Base-by-base conservation (phyloP, 352 stramenopile genomes). In the Phytophthora pluvialis region DNA sequence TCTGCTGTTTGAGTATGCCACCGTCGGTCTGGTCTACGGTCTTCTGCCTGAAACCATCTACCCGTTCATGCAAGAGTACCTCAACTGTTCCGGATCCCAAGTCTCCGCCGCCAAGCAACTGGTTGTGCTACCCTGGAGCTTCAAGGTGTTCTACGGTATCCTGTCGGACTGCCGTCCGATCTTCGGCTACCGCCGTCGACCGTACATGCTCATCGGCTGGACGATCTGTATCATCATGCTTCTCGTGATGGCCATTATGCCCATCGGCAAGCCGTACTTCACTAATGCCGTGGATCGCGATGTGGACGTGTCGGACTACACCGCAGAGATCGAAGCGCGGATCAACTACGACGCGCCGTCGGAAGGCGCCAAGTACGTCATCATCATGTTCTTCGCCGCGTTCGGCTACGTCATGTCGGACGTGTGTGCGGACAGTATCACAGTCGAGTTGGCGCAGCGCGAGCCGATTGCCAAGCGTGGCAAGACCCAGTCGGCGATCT, bases 141-240 rank as follows among this genome's bases (percentile, higher is more conserved):
- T 86, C 64, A 88, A 69, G 36, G 60, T 69, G 2, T 69, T 69
- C 28, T 69, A 69, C 52, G 60, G 60, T 21, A 69, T 69, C 46
- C 50, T 70, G 62, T 70, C 62, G 0, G 62, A 70, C 21, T 70
- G 62, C 40, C 46, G 62, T 2, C 78, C 79, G 21, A 85, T 89
- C 52, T 78, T 64, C 45, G 79, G 79, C 13, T 86, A 83, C 63
- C 79, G 79, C 47, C 77, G 77, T 57, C 78, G 78, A 40, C 75
- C 79, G 4, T 88, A 77, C 52, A 86, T 88, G 72, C 57, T 88
- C 11, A 61, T 88, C 39, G 79, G 79, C 15, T 88, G 79, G 79
- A 38, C 32, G 11, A 60, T 84, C 13, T 86, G 67, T 49, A 59
- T 81, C 45, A 35, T 77, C 5, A 81, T 80, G 68, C 62, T 86